Evolutionary conservation across 2,329 filamentous ascomycete genomes (phyloP).

Genomic region (Diatrype stigma): DNA sequence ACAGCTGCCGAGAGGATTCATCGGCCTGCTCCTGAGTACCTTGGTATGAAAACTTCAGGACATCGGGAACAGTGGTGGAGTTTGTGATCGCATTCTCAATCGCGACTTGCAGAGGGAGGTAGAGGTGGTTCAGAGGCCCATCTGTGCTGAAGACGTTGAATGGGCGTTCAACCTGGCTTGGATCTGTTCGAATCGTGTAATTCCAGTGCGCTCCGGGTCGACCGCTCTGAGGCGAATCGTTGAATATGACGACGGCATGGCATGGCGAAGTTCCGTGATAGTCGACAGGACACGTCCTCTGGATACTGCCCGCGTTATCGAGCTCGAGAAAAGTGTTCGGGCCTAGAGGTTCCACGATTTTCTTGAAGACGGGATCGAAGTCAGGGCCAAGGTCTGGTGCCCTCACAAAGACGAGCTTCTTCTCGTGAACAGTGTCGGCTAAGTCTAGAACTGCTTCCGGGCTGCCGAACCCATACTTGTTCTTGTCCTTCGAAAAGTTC

Average conservation of each 20-base stretch:
- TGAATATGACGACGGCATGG: conserved; percentile 69
- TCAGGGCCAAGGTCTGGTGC: conserved; percentile 17
- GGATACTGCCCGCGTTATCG: conserved; percentile 10
- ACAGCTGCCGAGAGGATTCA: conserved; percentile 52
- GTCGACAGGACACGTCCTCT: conserved; percentile 19
- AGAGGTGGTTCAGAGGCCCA: conserved; percentile 64
- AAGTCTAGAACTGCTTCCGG: conserved; percentile 14
- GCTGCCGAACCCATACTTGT: conserved; percentile 16
- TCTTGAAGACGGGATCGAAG: conserved; percentile 17
- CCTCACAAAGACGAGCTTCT: conserved; percentile 20
- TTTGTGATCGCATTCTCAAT: conserved; percentile 23
- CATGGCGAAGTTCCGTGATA: conserved; percentile 62
- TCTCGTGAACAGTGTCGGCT: conserved; percentile 15
- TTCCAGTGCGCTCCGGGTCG: conserved; percentile 52
- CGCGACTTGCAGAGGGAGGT: conserved; percentile 61
- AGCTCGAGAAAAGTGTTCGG: conserved; percentile 12
- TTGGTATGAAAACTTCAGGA: conserved; percentile 18
- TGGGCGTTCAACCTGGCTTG: conserved; percentile 47
- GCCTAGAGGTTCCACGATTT: conserved; percentile 16
- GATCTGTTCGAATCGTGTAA: conserved; percentile 67
- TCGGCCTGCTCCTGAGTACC: conserved; percentile 45
- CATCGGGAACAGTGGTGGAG: conserved; percentile 13
- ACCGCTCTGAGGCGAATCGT: conserved; percentile 63
- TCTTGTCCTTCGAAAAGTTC: conserved; percentile 16
- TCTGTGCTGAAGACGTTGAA: conserved; percentile 49